Conservation (phyloP, 2,329 filamentous ascomycete species). For the Emmonsia crescens region DNA sequence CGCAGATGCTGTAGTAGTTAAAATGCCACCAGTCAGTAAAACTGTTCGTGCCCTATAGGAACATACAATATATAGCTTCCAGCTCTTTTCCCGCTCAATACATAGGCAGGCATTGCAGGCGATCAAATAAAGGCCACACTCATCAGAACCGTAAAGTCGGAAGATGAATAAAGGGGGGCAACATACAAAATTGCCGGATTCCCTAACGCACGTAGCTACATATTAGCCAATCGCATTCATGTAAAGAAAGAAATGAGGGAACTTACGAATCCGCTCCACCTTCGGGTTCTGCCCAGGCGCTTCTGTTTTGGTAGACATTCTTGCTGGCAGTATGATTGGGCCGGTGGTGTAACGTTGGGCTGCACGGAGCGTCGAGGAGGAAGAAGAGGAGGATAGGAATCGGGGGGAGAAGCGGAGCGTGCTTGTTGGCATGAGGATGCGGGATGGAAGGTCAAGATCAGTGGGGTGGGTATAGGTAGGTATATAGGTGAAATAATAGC, state of each 20-base stretch:
- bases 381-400: not conserved
- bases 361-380: not conserved
- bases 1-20: constrained; percentile 60
- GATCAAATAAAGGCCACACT: not conserved
- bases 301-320: not conserved
- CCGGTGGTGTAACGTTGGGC: not conserved
- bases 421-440: not conserved
- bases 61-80: not conserved
- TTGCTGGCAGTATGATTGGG: not conserved
- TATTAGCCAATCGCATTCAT: constrained; percentile 8
- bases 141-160: not conserved
- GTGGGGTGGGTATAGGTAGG: not conserved
- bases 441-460: not conserved
- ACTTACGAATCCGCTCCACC: constrained; percentile 21
- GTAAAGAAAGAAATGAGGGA: not conserved
- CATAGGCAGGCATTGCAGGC: not conserved
- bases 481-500: not conserved
- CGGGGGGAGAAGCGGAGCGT: not conserved
- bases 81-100: not conserved
- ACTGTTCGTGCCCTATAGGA: not conserved
- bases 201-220: constrained; percentile 18
- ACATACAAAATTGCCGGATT: constrained; percentile 39
- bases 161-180: not conserved
- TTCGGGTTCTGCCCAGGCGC: constrained; percentile 5
- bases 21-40: not conserved